Evolutionary conservation across 495 filamentous ascomycete species (phyloP), one percentile per base, ranked within the genome.

Genomic region (Daldinia loculata): DNA sequence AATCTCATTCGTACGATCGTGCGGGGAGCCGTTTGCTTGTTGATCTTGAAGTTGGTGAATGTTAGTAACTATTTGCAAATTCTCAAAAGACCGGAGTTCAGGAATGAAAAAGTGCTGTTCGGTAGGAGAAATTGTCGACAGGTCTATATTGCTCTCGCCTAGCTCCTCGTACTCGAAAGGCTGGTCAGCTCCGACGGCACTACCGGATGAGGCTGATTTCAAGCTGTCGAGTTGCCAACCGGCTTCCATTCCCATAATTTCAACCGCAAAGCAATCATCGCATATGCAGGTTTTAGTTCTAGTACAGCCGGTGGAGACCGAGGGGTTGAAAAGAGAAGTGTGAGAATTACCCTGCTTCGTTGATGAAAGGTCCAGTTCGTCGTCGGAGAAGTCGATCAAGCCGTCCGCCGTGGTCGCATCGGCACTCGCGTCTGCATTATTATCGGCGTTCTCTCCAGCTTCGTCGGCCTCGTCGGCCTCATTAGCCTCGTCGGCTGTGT

Each of bases 341-440:
- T 52, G 51, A 56, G 38, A 50, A 56, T 75, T 77, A 77, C 75
- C 70, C 70, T 71, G 61, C 38, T 71, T 69, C 39, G 62, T 29
- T 64, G 66, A 50, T 29, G 75, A 75, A 59, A 66, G 53, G 15
- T 76, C 64, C 1, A 66, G 64, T 24, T 82, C 80, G 56, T 81
- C 74, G 45, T 78, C 75, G 17, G 63, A 74, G 53, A 72, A 76
- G 70, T 79, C 75, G 30, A 76, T 79, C 60, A 75, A 52, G 29
- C 66, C 70, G 32, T 73, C 70, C 11, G 57, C 60, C 5, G 39
- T 45, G 14, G 36, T 56, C 34, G 38, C 41, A 19, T 70, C 51
- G 38, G 30, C 51, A 43, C 39, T 17, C 14, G n/a, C 72, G 27
- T 74, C 72, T 24, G 77, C 69, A 39, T 56, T 41, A 43, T 78